These are phyloP conservation scores for Colletotrichum acutatum DNA, from an alignment of 2,329 filamentous ascomycete genomes.

Conservation along the genomic window DNA sequence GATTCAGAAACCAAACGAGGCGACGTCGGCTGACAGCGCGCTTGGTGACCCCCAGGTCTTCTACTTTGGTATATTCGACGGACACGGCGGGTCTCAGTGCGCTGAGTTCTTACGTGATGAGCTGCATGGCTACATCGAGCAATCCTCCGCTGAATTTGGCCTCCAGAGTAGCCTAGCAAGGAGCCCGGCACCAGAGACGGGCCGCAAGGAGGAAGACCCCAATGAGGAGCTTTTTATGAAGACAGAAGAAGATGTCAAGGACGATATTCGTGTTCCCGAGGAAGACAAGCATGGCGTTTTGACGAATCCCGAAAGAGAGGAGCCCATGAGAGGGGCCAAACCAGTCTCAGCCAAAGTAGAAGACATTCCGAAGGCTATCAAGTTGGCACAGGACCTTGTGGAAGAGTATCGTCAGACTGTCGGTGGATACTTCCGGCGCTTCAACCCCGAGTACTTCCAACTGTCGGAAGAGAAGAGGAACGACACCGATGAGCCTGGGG, in stretches of 20 bases:
- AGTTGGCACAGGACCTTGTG: slow-evolving; percentile 78
- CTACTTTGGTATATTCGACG: slow-evolving; percentile 97
- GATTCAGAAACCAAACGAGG: slow-evolving; percentile 65
- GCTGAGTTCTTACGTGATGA: slow-evolving; percentile 86
- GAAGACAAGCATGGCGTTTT: slow-evolving; percentile 45
- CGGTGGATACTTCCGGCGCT: slow-evolving; percentile 93
- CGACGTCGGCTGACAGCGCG: slow-evolving; percentile 77
- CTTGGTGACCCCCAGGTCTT: slow-evolving; percentile 95
- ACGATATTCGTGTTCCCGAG: slow-evolving; percentile 48
- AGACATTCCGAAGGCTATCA: slow-evolving; percentile 70
- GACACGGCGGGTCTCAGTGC: slow-evolving; percentile 91
- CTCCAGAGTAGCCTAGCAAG: slow-evolving; percentile 78
- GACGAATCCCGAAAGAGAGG: slow-evolving; percentile 49
- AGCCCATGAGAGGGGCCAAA: slow-evolving; percentile 49
- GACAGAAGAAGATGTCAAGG: slow-evolving; percentile 56
- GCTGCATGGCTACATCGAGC: slow-evolving; percentile 89
- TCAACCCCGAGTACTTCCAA: slow-evolving; percentile 82
- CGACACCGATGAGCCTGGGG: slow-evolving; percentile 47
- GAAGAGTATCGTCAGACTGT: slow-evolving; percentile 84
- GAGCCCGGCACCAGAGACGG: slow-evolving; percentile 42
- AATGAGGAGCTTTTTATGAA: slow-evolving; percentile 59
- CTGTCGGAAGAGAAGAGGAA: slow-evolving; percentile 43
- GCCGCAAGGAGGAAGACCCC: slow-evolving; percentile 43
- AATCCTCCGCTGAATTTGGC: slow-evolving; percentile 80
- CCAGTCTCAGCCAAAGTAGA: slow-evolving; percentile 62